Conservation (phyloP, 257 asterid genomes). For the Solanum corneliomulleri region DNA sequence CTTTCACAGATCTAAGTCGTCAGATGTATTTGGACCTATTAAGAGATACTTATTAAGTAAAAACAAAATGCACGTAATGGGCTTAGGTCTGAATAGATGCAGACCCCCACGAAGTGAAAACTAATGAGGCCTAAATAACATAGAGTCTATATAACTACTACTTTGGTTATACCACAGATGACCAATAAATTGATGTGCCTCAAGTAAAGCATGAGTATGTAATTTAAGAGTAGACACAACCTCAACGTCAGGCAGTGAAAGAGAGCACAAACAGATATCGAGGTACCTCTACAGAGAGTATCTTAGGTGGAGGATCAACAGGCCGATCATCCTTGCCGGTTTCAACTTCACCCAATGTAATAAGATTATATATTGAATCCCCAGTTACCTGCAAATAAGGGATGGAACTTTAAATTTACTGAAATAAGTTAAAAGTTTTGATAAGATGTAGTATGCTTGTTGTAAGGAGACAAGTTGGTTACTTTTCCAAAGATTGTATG, state of each 20-base stretch:
- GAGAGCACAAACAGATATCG: constrained; percentile 5
- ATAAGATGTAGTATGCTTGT: background rate
- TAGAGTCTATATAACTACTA: background rate
- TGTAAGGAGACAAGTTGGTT: constrained; percentile 6
- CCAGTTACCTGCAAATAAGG: constrained; percentile 61
- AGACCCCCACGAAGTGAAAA: background rate
- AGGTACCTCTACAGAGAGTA: constrained; percentile 80
- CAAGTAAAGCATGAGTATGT: background rate
- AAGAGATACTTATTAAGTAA: background rate
- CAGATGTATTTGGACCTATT: background rate
- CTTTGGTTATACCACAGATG: background rate
- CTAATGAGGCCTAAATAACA: background rate
- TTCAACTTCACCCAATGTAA: constrained; percentile 74
- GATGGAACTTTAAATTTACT: constrained; percentile 2
- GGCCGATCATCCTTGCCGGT: constrained; percentile 79
- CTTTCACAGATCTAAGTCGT: background rate
- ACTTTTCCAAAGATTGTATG: constrained; percentile 96
- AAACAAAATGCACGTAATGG: background rate
- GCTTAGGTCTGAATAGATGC: background rate
- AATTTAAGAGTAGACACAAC: background rate
- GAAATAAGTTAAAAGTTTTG: background rate
- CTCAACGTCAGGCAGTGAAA: background rate
- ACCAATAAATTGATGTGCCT: background rate
- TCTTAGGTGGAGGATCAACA: constrained; percentile 73
- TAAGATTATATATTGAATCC: constrained; percentile 77